Conservation (phyloP, 306 rosid species). For the Macrotyloma uniflorum region DNA sequence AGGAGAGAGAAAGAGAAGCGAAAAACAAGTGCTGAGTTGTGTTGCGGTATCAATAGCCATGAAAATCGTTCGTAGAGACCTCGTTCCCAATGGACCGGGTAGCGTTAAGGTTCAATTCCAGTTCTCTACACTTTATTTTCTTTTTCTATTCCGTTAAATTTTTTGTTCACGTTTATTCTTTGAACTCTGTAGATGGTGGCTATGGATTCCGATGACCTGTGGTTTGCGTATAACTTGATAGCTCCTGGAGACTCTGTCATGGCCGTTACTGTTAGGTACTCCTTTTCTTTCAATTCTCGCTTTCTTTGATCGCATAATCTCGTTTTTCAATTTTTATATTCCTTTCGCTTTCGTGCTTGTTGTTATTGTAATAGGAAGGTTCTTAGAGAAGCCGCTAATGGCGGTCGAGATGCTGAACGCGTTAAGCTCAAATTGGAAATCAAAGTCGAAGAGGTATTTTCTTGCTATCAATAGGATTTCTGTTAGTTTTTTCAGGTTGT, state of each 20-base stretch:
- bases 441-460: slow-evolving; percentile 74
- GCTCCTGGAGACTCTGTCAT: slow-evolving; percentile 84
- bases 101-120: slow-evolving; percentile 74
- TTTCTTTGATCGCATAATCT: background rate
- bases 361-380: slow-evolving; percentile 69
- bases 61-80: slow-evolving; percentile 84
- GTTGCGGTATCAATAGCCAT: slow-evolving; percentile 13
- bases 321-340: background rate
- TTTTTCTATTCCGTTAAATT: background rate
- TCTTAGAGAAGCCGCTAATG: slow-evolving; percentile 74
- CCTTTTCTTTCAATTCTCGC: background rate
- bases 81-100: slow-evolving; percentile 76
- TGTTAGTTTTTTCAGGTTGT: background rate
- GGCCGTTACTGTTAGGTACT: slow-evolving; percentile 90
- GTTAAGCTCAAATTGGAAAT: slow-evolving; percentile 86
- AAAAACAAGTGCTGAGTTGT: background rate
- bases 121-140: background rate
- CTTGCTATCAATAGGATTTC: background rate
- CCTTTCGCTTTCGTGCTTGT: background rate
- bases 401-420: slow-evolving; percentile 91
- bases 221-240: slow-evolving; percentile 87
- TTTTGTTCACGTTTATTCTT: background rate
- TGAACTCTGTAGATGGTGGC: slow-evolving; percentile 81
- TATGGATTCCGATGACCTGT: slow-evolving; percentile 86
- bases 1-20: background rate